Percentiles rank a stretch among this genome's conserved stretches.
Conservation (phyloP, 2,329 filamentous ascomycete genomes). For the Rhinocladiella similis region DNA sequence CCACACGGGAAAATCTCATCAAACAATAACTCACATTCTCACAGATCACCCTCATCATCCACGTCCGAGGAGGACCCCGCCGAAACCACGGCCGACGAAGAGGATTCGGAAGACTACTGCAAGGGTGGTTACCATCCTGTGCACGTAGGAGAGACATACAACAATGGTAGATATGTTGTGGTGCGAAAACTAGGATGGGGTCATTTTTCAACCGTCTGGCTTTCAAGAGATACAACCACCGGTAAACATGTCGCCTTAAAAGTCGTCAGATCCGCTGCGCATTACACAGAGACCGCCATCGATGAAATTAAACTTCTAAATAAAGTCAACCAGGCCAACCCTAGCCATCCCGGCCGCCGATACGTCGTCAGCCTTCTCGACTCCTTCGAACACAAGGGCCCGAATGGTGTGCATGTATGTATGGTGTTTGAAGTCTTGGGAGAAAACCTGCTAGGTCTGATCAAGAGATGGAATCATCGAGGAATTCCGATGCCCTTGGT, state of each 20-base stretch:
- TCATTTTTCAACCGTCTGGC: constrained; percentile 96
- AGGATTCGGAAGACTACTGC: constrained; percentile 99
- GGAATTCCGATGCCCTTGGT: constrained; percentile 95
- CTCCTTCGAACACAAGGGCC: constrained; percentile 96
- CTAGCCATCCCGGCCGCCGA: constrained; percentile 86
- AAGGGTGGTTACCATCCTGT: constrained; percentile 98
- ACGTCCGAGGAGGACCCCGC: constrained; percentile 74
- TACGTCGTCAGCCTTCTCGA: constrained; percentile 96
- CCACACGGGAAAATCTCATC: constrained; percentile 44
- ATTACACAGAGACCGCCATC: constrained; percentile 98
- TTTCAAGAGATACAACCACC: constrained; percentile 78
- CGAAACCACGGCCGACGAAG: constrained; percentile 94
- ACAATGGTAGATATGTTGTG: constrained; percentile 93
- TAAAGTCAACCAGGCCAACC: constrained; percentile 93
- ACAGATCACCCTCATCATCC: constrained; percentile 73
- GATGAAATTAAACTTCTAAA: constrained; percentile 99
- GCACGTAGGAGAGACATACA: constrained; percentile 91
- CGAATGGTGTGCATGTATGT: constrained; percentile 94
- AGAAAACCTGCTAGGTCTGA: constrained; percentile 89
- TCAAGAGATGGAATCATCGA: constrained; percentile 98
- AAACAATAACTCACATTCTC: constrained; percentile 58
- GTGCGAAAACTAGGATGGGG: constrained; percentile 97
- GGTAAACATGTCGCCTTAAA: constrained; percentile 96
- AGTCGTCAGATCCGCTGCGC: constrained; percentile 93
- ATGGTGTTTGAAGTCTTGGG: constrained; percentile 99